These are phyloP conservation scores for Wickerhamiella azymoides DNA, from an alignment of 805 yeast genomes.

Conservation along the genomic window DNA sequence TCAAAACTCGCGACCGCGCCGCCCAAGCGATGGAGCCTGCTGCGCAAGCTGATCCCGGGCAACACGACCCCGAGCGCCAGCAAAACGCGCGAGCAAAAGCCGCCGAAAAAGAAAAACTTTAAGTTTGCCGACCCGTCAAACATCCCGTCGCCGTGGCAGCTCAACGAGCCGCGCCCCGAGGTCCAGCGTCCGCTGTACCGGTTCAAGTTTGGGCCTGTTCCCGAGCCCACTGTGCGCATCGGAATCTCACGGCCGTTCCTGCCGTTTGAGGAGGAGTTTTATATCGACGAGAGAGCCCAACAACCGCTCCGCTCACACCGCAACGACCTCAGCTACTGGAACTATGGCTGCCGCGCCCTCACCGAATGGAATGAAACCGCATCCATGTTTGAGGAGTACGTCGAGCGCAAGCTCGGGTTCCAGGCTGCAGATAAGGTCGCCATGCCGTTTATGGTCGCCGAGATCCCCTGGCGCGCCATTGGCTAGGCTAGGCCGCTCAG, in stretches of 20 bases:
- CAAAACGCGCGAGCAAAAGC: not conserved
- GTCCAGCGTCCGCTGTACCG: slow-evolving; percentile 20
- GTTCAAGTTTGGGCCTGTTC: slow-evolving; percentile 18
- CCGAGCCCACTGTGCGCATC: slow-evolving; percentile 2
- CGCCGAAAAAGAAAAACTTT: not conserved
- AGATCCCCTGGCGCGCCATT: slow-evolving; percentile 21
- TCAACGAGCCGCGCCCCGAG: slow-evolving; percentile 22
- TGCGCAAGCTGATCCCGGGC: slow-evolving; percentile 5
- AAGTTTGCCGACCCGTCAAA: slow-evolving; percentile 7
- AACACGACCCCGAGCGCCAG: not conserved
- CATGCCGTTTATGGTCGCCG: slow-evolving; percentile 28
- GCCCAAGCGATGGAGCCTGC: not conserved
- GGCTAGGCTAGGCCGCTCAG: no score
- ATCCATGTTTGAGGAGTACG: slow-evolving; percentile 27
- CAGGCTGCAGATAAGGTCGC: slow-evolving; percentile 19
- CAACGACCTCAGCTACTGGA: slow-evolving; percentile 23
- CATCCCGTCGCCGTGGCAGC: slow-evolving; percentile 22
- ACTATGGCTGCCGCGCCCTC: slow-evolving; percentile 28
- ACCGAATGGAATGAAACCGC: slow-evolving; percentile 29
- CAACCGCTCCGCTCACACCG: not conserved
- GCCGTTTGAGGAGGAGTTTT: slow-evolving; percentile 12
- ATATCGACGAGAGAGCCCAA: not conserved
- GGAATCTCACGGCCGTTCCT: slow-evolving; percentile 12
- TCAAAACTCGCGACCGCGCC: slow-evolving; percentile 4
- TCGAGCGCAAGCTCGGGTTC: slow-evolving; percentile 13